These are phyloP conservation scores for Allantophomopsis lycopodina DNA, from an alignment of 2,329 filamentous ascomycete genomes.

Conservation along the genomic window DNA sequence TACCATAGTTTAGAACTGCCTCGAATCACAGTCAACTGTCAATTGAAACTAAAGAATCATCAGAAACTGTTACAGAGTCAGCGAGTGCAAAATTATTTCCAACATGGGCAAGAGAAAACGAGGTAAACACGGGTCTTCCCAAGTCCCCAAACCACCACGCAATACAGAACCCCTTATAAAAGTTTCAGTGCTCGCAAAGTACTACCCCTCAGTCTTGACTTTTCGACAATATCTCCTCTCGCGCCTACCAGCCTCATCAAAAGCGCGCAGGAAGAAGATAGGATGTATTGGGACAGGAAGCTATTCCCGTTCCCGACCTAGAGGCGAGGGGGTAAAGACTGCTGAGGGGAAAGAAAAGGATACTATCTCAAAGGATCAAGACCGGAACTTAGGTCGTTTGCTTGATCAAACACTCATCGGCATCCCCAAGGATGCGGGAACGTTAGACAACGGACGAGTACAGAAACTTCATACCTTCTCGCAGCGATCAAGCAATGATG, in stretches of 20 bases:
- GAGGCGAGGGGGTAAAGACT: not conserved
- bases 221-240: slow-evolving; percentile 59
- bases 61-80: no score
- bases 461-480: slow-evolving; percentile 47
- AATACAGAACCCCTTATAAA: slow-evolving; percentile 15
- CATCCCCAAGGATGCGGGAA: slow-evolving; percentile 7
- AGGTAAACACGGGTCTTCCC: slow-evolving; percentile 4
- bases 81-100: not conserved
- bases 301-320: not conserved
- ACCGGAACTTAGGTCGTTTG: slow-evolving; percentile 7
- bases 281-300: slow-evolving; percentile 19
- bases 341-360: no score
- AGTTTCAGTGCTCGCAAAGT: slow-evolving; percentile 54
- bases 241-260: slow-evolving; percentile 54
- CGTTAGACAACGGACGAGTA: slow-evolving; percentile 25
- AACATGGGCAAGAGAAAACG: slow-evolving; percentile 30
- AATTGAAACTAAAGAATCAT: no score
- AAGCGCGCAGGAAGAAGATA: slow-evolving; percentile 43
- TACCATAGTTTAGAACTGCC: no score
- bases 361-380: slow-evolving; percentile 1
- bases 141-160: not conserved
- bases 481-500: slow-evolving; percentile 45
- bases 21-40: no score
- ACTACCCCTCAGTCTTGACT: slow-evolving; percentile 51
- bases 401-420: slow-evolving; percentile 18